phyloP scores from a whole-genome alignment of 805 yeast species.

The Teunomyces cretensis region DNA sequence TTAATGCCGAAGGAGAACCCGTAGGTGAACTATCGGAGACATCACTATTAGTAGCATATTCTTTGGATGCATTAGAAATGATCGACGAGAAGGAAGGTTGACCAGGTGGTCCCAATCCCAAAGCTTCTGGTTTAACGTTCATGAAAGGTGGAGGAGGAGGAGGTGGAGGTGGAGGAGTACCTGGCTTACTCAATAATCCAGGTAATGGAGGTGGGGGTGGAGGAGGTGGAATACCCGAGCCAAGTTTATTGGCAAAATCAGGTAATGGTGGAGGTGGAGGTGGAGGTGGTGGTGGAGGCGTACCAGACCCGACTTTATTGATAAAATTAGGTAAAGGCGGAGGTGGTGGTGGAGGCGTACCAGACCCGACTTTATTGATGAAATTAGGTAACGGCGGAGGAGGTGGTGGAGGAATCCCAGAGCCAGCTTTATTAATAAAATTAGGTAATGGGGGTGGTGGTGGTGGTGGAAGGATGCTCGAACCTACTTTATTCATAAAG shows the following conservation, averaged over 20 bases:
- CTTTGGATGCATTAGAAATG: too few species aligned
- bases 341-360: constrained; percentile 26
- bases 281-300: constrained; percentile 21
- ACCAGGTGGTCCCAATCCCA: too few species aligned
- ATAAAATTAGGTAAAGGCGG: constrained; percentile 14
- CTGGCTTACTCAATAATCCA: constrained; percentile 7
- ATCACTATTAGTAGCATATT: neutral
- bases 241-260: neutral
- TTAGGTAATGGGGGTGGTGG: neutral
- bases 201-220: constrained; percentile 28
- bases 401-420: constrained; percentile 12
- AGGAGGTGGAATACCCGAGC: constrained; percentile 11
- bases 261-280: constrained; percentile 19
- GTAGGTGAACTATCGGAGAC: neutral
- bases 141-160: neutral
- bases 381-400: constrained; percentile 17
- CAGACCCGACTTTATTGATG: neutral
- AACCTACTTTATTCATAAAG: neutral
- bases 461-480: neutral
- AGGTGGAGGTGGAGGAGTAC: neutral
- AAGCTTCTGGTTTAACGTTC: neutral
- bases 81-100: too few species aligned
- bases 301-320: constrained; percentile 5
- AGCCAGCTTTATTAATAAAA: too few species aligned
- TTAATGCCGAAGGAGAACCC: neutral